Percentiles rank a stretch among this genome's conserved stretches.
phyloP scores from a whole-genome alignment of 495 filamentous ascomycete species.

The Margaritispora aquatica region DNA sequence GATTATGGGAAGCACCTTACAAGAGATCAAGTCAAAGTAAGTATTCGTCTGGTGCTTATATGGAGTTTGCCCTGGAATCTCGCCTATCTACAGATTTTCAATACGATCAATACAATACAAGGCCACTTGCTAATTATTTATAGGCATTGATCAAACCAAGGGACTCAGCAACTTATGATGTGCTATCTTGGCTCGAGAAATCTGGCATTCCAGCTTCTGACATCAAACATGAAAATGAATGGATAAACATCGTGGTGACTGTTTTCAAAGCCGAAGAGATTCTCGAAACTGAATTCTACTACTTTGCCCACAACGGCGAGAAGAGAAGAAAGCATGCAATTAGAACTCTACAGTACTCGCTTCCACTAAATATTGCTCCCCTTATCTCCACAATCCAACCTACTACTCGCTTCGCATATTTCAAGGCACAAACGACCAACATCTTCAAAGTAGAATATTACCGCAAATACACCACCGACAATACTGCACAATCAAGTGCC shows the following conservation, averaged over 20 bases:
- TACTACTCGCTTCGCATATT: constrained; percentile 51
- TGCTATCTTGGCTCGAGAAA: constrained; percentile 42
- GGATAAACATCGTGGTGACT: constrained; percentile 41
- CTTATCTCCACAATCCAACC: constrained; percentile 54
- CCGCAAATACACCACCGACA: constrained; percentile 62
- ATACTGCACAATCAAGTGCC: constrained; percentile 46
- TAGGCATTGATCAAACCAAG: constrained; percentile 34
- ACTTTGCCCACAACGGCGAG: constrained; percentile 30
- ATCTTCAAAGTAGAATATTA: constrained; percentile 58
- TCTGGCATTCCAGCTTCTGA: constrained; percentile 41
- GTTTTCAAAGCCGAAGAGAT: constrained; percentile 43
- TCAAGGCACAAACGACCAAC: constrained; percentile 26
- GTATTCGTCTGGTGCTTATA: too few species aligned
- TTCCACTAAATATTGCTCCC: constrained; percentile 47
- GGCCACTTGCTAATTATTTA: too few species aligned
- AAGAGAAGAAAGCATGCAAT: constrained; percentile 36
- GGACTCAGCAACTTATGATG: constrained; percentile 27
- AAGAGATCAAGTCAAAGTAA: constrained; percentile 38
- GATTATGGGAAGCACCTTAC: constrained; percentile 54
- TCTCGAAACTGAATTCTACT: constrained; percentile 40
- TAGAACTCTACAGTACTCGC: constrained; percentile 55
- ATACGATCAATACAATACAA: too few species aligned
- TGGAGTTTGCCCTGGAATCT: too few species aligned
- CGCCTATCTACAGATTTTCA: too few species aligned
- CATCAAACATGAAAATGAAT: constrained; percentile 35